phyloP scores from a whole-genome alignment of 805 yeast species.

The Metschnikowia cubensis region DNA sequence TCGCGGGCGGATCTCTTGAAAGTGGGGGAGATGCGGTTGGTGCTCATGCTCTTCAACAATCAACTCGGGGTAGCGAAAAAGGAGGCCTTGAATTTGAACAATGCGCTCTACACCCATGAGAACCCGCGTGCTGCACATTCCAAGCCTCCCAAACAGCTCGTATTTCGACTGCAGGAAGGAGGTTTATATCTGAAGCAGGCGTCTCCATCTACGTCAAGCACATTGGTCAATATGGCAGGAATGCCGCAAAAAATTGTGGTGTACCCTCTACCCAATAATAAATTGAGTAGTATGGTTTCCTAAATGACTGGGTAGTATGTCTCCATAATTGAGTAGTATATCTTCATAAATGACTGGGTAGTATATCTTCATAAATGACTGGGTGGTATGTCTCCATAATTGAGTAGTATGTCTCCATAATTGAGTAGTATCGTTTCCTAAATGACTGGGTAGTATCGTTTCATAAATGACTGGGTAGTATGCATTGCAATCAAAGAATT shows the following conservation, averaged over 20 bases:
- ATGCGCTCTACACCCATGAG: constrained; percentile 31
- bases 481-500: no score
- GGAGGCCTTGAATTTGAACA: constrained; percentile 37
- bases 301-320: no score
- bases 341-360: no score
- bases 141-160: neutral
- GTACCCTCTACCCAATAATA: constrained; percentile 38
- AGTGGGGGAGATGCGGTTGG: constrained; percentile 37
- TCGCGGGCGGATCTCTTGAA: constrained; percentile 14
- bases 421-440: no score
- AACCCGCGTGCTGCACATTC: constrained; percentile 14
- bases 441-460: no score
- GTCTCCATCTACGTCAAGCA: neutral
- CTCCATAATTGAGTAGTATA: no score
- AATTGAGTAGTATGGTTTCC: no score
- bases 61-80: constrained; percentile 29
- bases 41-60: constrained; percentile 27
- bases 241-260: constrained; percentile 9
- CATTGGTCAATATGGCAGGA: neutral
- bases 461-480: no score
- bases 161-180: neutral
- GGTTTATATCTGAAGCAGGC: neutral
- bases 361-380: no score
- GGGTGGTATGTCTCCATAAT: no score
- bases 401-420: no score